Evolutionary conservation across 495 filamentous ascomycete genomes (phyloP), one percentile per base, ranked within the genome.

Genomic region (Eremomyces bilateralis): DNA sequence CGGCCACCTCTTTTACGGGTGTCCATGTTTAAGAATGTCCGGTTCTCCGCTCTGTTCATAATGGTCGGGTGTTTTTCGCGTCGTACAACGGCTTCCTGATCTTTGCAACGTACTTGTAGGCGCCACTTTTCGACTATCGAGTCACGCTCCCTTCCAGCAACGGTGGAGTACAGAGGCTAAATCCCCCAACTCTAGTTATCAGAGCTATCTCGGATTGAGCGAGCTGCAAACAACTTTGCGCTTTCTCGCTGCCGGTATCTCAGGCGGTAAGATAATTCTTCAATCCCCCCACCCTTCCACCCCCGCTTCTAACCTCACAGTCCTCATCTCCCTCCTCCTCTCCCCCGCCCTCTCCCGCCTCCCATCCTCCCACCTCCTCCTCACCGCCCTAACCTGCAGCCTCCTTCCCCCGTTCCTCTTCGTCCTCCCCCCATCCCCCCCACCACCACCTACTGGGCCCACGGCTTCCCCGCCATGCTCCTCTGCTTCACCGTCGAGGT

Each of bases 41-140:
- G 50, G 3, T 71, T 73, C 44, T 62, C 60, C 18, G 63, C 64
- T 2, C 68, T 65, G n/a, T 67, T 71, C 57, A 41, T 59, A 16
- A 68, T 67, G 40, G 69, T 70, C 57, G 55, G 8, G 42, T 73
- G 5, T 71, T 72, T 53, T 73, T 70, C 42, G 57, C 58, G 24
- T 50, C 53, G 20, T 75, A 72, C 53, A 71, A 65, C 46, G 65
- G 67, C 34, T 68, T 56, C 35, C 42, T 72, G 17, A 53, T 75
- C 21, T 72, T 61, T 43, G 59, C 67, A 4, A 75, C 70, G 5
- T 73, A 68, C 43, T 69, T 67, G 31, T 40, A 34, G 29, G 35
- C 18, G 13, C 12, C 11, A 11, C 15, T 11, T 21, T 21, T 1
- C 13, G 34, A 21, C 29, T 20, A 16, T 20, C 29, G n/a, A n/a